These are phyloP conservation scores for Waltergamsia citrina DNA, from an alignment of 2,329 filamentous ascomycete genomes.

Conservation along the genomic window DNA sequence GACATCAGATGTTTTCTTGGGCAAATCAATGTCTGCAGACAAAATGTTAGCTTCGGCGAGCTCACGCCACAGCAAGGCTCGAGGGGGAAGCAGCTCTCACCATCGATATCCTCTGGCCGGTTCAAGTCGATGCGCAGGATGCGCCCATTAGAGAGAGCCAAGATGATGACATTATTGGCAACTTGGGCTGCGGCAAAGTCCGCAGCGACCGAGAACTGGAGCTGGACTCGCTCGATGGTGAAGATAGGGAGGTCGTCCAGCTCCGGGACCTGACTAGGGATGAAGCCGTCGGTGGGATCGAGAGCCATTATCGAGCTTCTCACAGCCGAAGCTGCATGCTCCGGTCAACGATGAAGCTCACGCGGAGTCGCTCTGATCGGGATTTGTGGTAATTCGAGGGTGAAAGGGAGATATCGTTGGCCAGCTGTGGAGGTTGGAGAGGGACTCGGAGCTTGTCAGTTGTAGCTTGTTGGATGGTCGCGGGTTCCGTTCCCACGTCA, in stretches of 20 bases:
- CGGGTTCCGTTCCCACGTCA: too few relatives aligned
- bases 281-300: conserved; percentile 53
- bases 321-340: too few relatives aligned
- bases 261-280: conserved; percentile 45
- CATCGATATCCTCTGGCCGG: conserved; percentile 90
- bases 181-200: conserved; percentile 96
- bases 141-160: conserved; percentile 84
- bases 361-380: too few relatives aligned
- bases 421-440: too few relatives aligned
- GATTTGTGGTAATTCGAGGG: too few relatives aligned
- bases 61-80: background rate
- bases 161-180: conserved; percentile 89
- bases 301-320: conserved; percentile 22
- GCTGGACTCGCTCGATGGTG: conserved; percentile 82
- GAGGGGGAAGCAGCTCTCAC: conserved; percentile 26
- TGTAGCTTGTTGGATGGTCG: too few relatives aligned
- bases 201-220: conserved; percentile 88
- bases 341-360: too few relatives aligned
- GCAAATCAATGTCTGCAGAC: conserved; percentile 89
- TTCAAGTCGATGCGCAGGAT: conserved; percentile 93
- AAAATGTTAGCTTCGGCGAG: background rate
- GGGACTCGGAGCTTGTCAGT: too few relatives aligned
- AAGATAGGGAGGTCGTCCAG: conserved; percentile 77
- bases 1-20: conserved; percentile 83
- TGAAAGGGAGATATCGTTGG: too few relatives aligned